Evolutionary conservation across 257 asterid species (phyloP).

Genomic region (Solanum neorickii): DNA sequence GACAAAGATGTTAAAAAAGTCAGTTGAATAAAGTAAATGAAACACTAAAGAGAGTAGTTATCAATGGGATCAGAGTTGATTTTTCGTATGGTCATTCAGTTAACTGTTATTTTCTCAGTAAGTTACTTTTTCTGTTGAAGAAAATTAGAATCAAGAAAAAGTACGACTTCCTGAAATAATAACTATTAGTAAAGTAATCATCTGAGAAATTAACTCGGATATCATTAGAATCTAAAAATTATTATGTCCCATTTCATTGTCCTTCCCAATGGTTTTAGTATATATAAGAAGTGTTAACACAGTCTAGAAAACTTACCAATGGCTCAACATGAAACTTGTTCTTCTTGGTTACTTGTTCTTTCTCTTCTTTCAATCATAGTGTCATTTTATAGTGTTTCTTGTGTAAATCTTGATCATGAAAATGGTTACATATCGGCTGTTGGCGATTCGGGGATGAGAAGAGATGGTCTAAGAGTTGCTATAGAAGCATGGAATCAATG

Average conservation of each 20-base stretch:
- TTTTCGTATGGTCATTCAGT: neutral
- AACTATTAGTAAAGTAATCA: neutral
- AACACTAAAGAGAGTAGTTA: neutral
- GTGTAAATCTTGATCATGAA: neutral
- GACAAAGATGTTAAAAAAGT: neutral
- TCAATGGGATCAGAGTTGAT: neutral
- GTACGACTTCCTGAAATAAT: neutral
- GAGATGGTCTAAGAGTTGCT: constrained; percentile 66
- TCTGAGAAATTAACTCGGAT: neutral
- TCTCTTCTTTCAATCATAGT: constrained; percentile 10
- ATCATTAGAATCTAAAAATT: neutral
- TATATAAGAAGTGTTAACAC: neutral
- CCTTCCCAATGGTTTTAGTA: neutral
- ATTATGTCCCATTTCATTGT: neutral
- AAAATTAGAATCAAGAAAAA: neutral
- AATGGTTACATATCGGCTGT: constrained; percentile 39
- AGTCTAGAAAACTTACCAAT: neutral
- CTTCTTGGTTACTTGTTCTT: neutral
- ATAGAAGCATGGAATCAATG: constrained; percentile 95
- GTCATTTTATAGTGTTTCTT: neutral
- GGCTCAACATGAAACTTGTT: neutral
- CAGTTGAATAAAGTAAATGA: neutral
- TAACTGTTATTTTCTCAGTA: neutral
- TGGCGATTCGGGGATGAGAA: constrained; percentile 74
- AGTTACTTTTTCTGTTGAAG: neutral